Conservation (phyloP, 2,329 filamentous ascomycete species). For the Sclerotinia trifoliorum region DNA sequence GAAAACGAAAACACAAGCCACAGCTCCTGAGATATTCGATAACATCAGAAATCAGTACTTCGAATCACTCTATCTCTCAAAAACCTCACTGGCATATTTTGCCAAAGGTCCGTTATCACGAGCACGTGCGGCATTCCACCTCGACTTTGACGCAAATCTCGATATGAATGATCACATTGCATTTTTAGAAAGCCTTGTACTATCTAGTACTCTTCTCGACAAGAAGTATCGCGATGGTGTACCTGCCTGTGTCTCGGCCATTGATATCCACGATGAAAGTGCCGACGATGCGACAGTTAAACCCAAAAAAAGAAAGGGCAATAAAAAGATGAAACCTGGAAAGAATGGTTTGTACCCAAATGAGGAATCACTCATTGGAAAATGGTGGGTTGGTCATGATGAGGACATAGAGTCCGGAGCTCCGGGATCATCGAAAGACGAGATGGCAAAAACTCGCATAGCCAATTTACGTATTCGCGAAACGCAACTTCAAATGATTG, state of each 20-base stretch:
- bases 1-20: constrained; percentile 32
- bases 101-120: constrained; percentile 78
- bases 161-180: constrained; percentile 62
- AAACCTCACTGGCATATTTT: constrained; percentile 78
- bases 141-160: constrained; percentile 58
- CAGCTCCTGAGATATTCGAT: constrained; percentile 54
- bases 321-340: constrained; percentile 65
- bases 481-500: constrained; percentile 76
- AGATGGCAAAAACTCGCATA: constrained; percentile 58
- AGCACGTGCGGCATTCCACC: constrained; percentile 67
- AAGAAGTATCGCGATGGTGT: constrained; percentile 77
- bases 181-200: constrained; percentile 67
- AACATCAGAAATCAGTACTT: constrained; percentile 59
- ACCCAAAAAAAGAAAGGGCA: constrained; percentile 50
- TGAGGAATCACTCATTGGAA: constrained; percentile 63
- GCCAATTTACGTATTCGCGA: constrained; percentile 69
- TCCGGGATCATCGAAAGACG: constrained; percentile 48
- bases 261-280: constrained; percentile 49
- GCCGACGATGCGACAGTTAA: constrained; percentile 52
- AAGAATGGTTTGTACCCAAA: constrained; percentile 67
- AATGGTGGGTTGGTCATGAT: constrained; percentile 69
- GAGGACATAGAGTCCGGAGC: constrained; percentile 49
- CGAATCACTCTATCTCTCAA: constrained; percentile 61
- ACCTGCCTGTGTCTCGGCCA: constrained; percentile 57
- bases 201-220: constrained; percentile 67